Conservation (phyloP, 2,329 filamentous ascomycete species). For the Lachnellula willkommii region DNA sequence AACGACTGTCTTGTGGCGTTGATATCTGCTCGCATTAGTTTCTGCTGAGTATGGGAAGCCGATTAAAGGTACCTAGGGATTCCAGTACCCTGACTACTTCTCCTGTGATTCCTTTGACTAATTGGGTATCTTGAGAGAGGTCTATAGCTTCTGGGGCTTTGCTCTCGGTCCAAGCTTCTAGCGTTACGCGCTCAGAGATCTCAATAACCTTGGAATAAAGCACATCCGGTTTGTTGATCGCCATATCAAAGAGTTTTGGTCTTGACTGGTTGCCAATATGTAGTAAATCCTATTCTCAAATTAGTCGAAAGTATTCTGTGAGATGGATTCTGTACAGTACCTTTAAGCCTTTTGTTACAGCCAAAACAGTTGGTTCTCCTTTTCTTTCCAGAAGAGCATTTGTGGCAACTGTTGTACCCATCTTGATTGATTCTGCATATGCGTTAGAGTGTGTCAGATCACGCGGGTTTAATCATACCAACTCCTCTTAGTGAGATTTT, state of each 20-base stretch:
- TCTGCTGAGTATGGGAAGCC: conserved; percentile 33
- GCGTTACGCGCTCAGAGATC: conserved; percentile 65
- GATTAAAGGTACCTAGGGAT: conserved; percentile 6
- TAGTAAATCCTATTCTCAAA: conserved; percentile 48
- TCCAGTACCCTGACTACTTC: conserved; percentile 19
- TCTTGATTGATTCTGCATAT: conserved; percentile 59
- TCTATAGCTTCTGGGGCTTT: neutral
- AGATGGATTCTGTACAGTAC: neutral
- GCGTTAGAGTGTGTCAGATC: neutral
- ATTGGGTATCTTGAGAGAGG: conserved; percentile 42
- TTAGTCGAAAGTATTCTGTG: neutral
- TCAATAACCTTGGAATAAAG: conserved; percentile 65
- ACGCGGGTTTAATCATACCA: neutral
- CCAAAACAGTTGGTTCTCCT: conserved; percentile 63
- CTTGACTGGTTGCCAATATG: conserved; percentile 68
- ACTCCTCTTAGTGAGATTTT: conserved; percentile 34
- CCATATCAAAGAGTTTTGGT: conserved; percentile 67
- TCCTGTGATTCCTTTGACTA: conserved; percentile 17
- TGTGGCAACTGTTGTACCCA: conserved; percentile 72
- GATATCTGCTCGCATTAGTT: conserved; percentile 49
- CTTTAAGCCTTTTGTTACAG: conserved; percentile 67
- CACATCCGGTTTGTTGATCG: conserved; percentile 60
- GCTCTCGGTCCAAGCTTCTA: conserved; percentile 62
- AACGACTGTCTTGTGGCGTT: conserved; percentile 35
- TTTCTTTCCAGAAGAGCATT: conserved; percentile 71